A percentile compares a stretch with the other conserved stretches of the same genome.
These are phyloP conservation scores for Naganishia cerealis DNA, from an alignment of 1,284 basidiomycete genomes.

Conservation along the genomic window DNA sequence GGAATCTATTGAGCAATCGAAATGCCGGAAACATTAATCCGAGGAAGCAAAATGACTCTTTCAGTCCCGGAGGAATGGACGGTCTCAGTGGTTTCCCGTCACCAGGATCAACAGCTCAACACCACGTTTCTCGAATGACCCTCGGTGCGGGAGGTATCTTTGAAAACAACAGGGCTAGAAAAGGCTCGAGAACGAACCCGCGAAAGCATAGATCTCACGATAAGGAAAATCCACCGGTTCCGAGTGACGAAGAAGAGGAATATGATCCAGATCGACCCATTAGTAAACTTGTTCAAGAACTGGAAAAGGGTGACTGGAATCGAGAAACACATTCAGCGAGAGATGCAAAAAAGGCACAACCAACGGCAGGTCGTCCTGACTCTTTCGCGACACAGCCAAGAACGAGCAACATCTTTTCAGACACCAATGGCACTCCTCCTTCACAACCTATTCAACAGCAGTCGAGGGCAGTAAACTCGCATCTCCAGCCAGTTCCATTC, in stretches of 20 bases:
- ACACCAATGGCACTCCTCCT: neutral
- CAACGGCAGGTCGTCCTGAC: neutral
- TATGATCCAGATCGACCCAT: constrained; percentile 82
- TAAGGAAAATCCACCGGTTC: constrained; percentile 54
- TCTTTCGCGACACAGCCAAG: constrained; percentile 1
- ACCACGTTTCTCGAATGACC: constrained; percentile 81
- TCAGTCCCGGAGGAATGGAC: neutral
- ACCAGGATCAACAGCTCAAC: constrained; percentile 73
- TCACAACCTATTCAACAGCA: neutral
- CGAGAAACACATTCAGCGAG: neutral
- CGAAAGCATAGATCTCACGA: constrained; percentile 26
- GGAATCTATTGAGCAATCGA: neutral
- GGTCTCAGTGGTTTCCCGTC: constrained; percentile 31
- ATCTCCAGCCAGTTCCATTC: neutral
- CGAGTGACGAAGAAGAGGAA: constrained; percentile 65
- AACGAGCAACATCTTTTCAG: constrained; percentile 22
- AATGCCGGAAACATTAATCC: neutral
- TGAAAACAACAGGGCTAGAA: constrained; percentile 14
- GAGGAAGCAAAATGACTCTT: neutral
- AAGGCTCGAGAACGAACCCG: neutral
- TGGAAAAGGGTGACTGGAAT: constrained; percentile 41
- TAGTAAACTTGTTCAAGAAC: constrained; percentile 58
- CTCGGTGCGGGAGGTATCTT: constrained; percentile 73
- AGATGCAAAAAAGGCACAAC: neutral
- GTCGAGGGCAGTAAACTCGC: neutral